Evolutionary conservation across 2,329 filamentous ascomycete genomes (phyloP).

Genomic region (Helotiales sp.): DNA sequence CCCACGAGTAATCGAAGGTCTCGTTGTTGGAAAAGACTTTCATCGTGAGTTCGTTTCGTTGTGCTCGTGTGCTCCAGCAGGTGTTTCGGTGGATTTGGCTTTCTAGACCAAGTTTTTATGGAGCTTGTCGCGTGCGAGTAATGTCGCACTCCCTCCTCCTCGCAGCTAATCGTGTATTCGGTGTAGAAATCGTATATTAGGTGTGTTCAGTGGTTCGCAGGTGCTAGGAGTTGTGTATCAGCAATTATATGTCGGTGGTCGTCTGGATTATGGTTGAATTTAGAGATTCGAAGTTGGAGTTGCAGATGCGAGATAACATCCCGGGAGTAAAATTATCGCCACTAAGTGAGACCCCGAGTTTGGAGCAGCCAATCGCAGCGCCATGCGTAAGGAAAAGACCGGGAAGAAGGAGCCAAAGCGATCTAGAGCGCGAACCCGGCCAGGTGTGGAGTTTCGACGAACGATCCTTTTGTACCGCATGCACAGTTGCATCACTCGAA

Average conservation of each 20-base stretch:
- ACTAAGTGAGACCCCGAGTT: not conserved
- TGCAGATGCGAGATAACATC: not conserved
- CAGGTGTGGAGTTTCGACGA: too few relatives aligned
- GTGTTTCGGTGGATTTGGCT: constrained; percentile 21
- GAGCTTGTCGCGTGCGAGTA: constrained; percentile 9
- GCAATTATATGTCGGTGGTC: too few relatives aligned
- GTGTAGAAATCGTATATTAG: not conserved
- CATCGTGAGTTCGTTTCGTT: constrained; percentile 54
- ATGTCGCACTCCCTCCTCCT: not conserved
- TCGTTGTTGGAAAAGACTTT: constrained; percentile 91
- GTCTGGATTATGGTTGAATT: not conserved
- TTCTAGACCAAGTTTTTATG: constrained; percentile 1
- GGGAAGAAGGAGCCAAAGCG: not conserved
- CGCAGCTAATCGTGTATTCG: not conserved
- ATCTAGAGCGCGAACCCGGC: not conserved
- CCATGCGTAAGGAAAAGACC: too few relatives aligned
- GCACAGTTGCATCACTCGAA: not conserved
- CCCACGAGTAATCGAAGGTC: constrained; percentile 97
- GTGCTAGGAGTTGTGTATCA: too few relatives aligned
- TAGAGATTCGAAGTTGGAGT: not conserved
- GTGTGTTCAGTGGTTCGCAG: too few relatives aligned
- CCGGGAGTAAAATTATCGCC: not conserved
- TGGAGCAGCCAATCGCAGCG: too few relatives aligned
- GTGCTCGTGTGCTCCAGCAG: constrained; percentile 29
- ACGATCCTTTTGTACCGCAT: not conserved